Evolutionary conservation across 2,329 filamentous ascomycete species (phyloP).

Genomic region (Clathrospora elynae): DNA sequence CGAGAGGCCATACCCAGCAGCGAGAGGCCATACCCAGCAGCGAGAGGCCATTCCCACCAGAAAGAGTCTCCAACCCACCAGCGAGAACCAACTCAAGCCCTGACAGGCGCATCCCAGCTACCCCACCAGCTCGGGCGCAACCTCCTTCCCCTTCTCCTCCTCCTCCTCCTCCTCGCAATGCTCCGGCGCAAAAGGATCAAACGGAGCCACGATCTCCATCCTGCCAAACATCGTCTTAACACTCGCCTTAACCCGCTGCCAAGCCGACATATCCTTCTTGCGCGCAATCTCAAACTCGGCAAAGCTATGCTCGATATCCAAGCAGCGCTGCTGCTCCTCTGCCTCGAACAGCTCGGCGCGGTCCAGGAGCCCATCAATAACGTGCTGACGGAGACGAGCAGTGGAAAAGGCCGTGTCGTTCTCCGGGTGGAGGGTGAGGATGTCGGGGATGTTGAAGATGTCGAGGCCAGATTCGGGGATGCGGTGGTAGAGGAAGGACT

Average conservation of each 20-base stretch:
- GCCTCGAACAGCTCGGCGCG: conserved; percentile 10
- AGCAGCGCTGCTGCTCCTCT: conserved; percentile 13
- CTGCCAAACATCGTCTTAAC: conserved; percentile 9
- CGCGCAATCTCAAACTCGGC: conserved; percentile 3
- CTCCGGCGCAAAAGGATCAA: conserved; percentile 14
- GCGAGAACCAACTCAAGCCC: conserved; percentile 1
- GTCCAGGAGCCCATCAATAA: conserved; percentile 1
- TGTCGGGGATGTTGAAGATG: conserved; percentile 8
- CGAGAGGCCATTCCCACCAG: too few relatives aligned
- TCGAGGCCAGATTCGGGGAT: conserved; percentile 9
- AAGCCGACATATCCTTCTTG: conserved; percentile 9
- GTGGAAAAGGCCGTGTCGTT: conserved; percentile 7
- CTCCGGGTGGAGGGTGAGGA: conserved; percentile 19
- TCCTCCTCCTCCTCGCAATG: neutral
- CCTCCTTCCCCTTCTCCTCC: neutral
- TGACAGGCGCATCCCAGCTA: neutral
- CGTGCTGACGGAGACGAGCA: neutral
- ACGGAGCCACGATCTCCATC: conserved; percentile 7
- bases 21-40: too few relatives aligned
- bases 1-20: too few relatives aligned
- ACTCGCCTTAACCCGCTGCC: conserved; percentile 5
- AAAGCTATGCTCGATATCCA: conserved; percentile 1
- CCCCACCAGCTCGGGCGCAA: neutral
- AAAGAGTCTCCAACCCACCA: too few relatives aligned
- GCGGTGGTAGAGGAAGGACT: conserved; percentile 17